Percentiles rank a stretch among this genome's conserved stretches.
These are phyloP conservation scores for Flaveria linearis DNA, from an alignment of 129 eudicot genomes.

Conservation along the genomic window DNA sequence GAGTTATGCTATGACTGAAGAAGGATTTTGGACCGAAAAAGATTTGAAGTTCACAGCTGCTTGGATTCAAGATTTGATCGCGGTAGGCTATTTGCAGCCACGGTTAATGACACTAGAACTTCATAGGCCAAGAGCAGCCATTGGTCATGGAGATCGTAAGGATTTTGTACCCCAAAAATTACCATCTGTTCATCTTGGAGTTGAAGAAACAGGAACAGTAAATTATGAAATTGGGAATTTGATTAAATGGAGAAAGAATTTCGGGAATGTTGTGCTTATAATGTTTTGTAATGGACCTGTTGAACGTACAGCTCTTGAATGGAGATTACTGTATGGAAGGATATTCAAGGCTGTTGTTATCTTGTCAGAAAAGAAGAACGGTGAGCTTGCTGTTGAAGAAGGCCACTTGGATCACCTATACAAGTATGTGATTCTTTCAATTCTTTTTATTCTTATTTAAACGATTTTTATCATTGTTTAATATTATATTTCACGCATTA, in stretches of 20 bases:
- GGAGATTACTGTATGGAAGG: conserved; percentile 97
- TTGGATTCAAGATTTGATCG: conserved; percentile 95
- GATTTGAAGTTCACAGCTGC: conserved; percentile 93
- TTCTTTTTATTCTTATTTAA: not conserved
- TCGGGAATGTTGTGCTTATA: conserved; percentile 91
- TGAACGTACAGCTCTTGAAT: conserved; percentile 94
- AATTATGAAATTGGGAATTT: conserved; percentile 94
- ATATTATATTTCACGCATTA: not conserved
- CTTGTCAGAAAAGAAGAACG: conserved; percentile 73
- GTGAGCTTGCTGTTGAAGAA: conserved; percentile 82
- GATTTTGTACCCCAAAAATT: conserved; percentile 88
- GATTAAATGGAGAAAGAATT: conserved; percentile 91
- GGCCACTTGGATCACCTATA: conserved; percentile 75
- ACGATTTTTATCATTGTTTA: not conserved
- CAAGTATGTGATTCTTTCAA: conserved; percentile 56
- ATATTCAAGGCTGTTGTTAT: conserved; percentile 94
- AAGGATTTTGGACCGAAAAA: conserved; percentile 94
- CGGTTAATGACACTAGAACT: conserved; percentile 86
- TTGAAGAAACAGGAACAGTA: conserved; percentile 91
- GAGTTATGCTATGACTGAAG: conserved; percentile 96
- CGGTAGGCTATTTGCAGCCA: conserved; percentile 91
- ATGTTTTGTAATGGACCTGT: conserved; percentile 94
- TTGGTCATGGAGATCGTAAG: conserved; percentile 95
- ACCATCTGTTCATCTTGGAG: conserved; percentile 98
- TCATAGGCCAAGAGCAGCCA: conserved; percentile 76